These are phyloP conservation scores for Diplodia seriata DNA, from an alignment of 2,329 filamentous ascomycete species.

Conservation along the genomic window DNA sequence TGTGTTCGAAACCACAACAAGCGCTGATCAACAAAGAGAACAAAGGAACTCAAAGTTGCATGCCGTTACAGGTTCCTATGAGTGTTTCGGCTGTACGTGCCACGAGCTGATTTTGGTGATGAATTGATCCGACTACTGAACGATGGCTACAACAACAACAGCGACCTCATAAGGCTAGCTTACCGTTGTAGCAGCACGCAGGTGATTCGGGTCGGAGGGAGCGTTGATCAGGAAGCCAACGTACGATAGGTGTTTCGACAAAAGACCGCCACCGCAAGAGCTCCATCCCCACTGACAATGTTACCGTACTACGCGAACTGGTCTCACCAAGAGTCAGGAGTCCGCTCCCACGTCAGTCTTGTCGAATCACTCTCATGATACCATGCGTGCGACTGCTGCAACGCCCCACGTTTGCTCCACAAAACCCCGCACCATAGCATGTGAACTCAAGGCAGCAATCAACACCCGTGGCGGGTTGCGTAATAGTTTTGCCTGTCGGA, in stretches of 20 bases:
- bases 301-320: neutral
- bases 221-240: neutral
- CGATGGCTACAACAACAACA: neutral
- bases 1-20: too few species aligned
- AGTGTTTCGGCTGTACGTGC: neutral
- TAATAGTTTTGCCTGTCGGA: neutral
- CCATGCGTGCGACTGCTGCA: neutral
- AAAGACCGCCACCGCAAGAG: neutral
- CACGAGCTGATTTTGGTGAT: neutral
- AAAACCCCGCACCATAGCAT: neutral
- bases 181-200: neutral
- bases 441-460: neutral
- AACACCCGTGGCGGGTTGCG: neutral
- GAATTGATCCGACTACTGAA: neutral
- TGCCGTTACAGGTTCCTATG: neutral
- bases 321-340: neutral
- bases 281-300: neutral
- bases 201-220: neutral
- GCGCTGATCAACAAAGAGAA: too few species aligned
- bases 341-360: neutral
- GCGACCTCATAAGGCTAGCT: neutral
- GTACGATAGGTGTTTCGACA: neutral
- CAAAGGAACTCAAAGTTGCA: neutral
- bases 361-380: neutral
- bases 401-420: neutral